These are phyloP conservation scores for Trichoderma polysporum DNA, from an alignment of 2,329 filamentous ascomycete genomes.

Conservation along the genomic window DNA sequence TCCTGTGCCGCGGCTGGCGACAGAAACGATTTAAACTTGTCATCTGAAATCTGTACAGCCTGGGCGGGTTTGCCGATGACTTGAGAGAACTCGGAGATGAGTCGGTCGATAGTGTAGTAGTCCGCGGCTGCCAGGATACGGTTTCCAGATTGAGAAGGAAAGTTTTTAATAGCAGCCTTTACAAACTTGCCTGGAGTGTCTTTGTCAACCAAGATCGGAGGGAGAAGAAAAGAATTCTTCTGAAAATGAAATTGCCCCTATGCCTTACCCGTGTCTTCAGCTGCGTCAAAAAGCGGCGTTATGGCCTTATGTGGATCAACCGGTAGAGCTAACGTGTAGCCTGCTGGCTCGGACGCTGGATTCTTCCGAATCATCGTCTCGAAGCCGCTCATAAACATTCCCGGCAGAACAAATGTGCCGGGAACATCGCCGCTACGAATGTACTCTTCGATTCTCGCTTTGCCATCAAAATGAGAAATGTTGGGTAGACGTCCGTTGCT, in stretches of 20 bases:
- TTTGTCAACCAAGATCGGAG: not conserved
- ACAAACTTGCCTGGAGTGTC: constrained; percentile 35
- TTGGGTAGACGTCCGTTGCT: constrained; percentile 39
- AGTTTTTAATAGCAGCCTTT: constrained; percentile 35
- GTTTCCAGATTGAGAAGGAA: constrained; percentile 31
- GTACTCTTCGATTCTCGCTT: constrained; percentile 57
- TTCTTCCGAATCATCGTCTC: constrained; percentile 31
- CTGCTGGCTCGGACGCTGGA: constrained; percentile 26
- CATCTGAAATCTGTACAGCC: constrained; percentile 33
- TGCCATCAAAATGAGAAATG: constrained; percentile 55
- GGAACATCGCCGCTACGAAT: constrained; percentile 50
- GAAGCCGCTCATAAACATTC: constrained; percentile 55
- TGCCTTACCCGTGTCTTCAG: constrained; percentile 42
- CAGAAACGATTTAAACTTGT: constrained; percentile 39
- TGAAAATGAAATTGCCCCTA: not conserved
- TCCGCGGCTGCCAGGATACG: constrained; percentile 38
- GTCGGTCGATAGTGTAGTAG: constrained; percentile 37
- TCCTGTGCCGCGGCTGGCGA: constrained; percentile 34
- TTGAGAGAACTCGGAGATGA: constrained; percentile 37
- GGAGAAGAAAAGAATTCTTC: not conserved
- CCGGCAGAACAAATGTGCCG: constrained; percentile 52
- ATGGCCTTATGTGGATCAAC: constrained; percentile 33
- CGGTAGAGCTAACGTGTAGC: constrained; percentile 33
- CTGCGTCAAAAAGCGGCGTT: constrained; percentile 40
- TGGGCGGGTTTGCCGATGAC: constrained; percentile 36